Base-by-base conservation (phyloP, 306 rosid genomes). In the Urtica urens region DNA sequence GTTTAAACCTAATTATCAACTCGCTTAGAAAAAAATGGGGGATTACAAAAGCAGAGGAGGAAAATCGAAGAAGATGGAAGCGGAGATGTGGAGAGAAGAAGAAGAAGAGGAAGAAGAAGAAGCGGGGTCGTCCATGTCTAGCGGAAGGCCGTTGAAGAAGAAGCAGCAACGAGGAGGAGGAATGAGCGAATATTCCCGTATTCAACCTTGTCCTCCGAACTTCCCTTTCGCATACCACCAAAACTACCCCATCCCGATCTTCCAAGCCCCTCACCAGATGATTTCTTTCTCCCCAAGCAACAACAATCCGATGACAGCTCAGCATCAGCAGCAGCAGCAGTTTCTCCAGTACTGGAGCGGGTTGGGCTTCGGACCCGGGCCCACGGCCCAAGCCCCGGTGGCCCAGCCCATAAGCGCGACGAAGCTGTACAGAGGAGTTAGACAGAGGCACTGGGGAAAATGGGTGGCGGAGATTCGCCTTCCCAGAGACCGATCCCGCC, bases 361-460 rank as follows among this genome's bases (percentile, higher is more conserved):
- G n/a, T n/a, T n/a, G n/a, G 1, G 67, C 96, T 3, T 38, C 80
- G 77, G 77, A 80, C 67, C 53, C 80, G 12, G 80, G 82, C 53
- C 87, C 94, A 27, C 49, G 16, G 73, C 0, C 24, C 53, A 6
- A 12, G 14, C 14, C n/a, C 39, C n/a, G 14, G 23, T 37, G 23
- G 19, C 23, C 17, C 87, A 74, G 67, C 92, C 94, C 1, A 7
- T 79, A 17, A 79, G 74, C 42, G 66, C 97, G 0, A 90, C 85
- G 0, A 90, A 79, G 62, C 94, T 90, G 14, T 90, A 90, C 57
- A 72, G 97, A 42, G 97, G 97, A 54, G 97, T 90, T 49, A 77
- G 97, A 53, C 97, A 90, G 51, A 78, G 97, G 38, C 97, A 90
- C 65, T 90, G 97, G 97, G 97, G 97, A 0, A 90, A 90, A 76